Base-by-base conservation (phyloP, 345 rosid species). In the Microthlaspi erraticum region DNA sequence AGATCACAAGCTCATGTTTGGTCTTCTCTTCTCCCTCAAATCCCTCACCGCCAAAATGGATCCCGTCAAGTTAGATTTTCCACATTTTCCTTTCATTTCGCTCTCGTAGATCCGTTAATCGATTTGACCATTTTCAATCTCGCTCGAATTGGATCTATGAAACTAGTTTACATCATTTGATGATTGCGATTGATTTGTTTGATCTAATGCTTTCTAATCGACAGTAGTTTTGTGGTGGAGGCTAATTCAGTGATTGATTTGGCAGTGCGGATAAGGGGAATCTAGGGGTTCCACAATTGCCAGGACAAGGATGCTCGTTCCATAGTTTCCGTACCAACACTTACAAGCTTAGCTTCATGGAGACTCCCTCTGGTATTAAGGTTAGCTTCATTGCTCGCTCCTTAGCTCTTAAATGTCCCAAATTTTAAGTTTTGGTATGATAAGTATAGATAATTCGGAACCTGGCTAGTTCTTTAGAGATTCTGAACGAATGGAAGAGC, bases 21-120 rank as follows among this genome's bases (percentile, higher is more conserved):
- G 99, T 58, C 87, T 91, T 54, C 99, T 94, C 77, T 94, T 91
- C 92, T 91, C 98, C 4, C 99, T 91, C 82, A 94, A 94, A 79
- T 94, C 99, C 10, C 82, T 94, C 56, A 83, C 98, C 12, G 95
- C 95, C 31, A 94, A 94, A 60, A 88, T 94, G 97, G 99, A 94
- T 81, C 99, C 99, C 32, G 84, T 84, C 14, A 77, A 82, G 97
- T 90, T 51, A 62, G 50, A 67, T 50, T 33, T 33, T 72, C 61
- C 8, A 19, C 65, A 41, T 54, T 66, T 33, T 0, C 5, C 6
- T 5, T 29, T 20, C 31, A 9, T 8, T 17, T n/a, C 39, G 11
- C 2, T 32, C 9, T 33, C 12, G 2, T 53, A 2, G 60, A 63
- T 55, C 46, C 36, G 7, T 51, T 5, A 50, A 13, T 45, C 1